Conservation (phyloP, 345 rosid species). For the Arabidopsis suecica region DNA sequence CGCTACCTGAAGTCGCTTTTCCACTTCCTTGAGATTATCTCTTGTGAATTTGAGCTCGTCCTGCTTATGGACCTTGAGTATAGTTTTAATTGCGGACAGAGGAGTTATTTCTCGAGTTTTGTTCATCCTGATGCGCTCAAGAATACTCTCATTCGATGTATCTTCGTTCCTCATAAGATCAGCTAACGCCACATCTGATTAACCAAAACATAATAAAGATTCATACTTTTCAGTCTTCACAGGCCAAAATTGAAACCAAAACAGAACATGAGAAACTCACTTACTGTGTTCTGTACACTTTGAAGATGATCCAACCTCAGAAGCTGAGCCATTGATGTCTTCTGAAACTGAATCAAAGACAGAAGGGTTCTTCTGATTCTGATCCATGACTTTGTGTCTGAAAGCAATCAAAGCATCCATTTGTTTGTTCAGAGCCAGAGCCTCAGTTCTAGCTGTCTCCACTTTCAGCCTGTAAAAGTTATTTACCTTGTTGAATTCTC, state of each 20-base stretch:
- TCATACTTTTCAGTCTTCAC: not conserved
- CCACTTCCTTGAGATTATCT: conserved; percentile 52
- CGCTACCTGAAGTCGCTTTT: conserved; percentile 53
- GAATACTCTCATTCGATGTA: conserved; percentile 41
- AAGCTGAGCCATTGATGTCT: conserved; percentile 27
- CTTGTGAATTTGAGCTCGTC: conserved; percentile 47
- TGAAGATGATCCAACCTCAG: conserved; percentile 33
- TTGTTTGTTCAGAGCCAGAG: conserved; percentile 38
- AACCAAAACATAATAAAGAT: conserved; percentile 3
- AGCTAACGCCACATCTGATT: conserved; percentile 25
- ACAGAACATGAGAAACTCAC: conserved; percentile 24
- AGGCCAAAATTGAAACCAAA: not conserved
- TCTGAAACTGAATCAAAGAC: conserved; percentile 25
- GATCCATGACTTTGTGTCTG: conserved; percentile 52
- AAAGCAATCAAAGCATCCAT: conserved; percentile 66
- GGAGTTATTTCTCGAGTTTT: conserved; percentile 53
- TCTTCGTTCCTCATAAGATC: conserved; percentile 25
- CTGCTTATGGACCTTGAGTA: conserved; percentile 48
- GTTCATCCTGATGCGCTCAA: conserved; percentile 56
- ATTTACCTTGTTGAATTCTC: conserved; percentile 50
- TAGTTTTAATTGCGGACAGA: conserved; percentile 57
- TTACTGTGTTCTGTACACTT: conserved; percentile 29
- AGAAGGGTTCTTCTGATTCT: conserved; percentile 53
- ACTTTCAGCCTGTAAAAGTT: conserved; percentile 41
- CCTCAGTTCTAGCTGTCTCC: conserved; percentile 26